Evolutionary conservation across 495 filamentous ascomycete species (phyloP).

Genomic region (Astrocystis sublimbata): DNA sequence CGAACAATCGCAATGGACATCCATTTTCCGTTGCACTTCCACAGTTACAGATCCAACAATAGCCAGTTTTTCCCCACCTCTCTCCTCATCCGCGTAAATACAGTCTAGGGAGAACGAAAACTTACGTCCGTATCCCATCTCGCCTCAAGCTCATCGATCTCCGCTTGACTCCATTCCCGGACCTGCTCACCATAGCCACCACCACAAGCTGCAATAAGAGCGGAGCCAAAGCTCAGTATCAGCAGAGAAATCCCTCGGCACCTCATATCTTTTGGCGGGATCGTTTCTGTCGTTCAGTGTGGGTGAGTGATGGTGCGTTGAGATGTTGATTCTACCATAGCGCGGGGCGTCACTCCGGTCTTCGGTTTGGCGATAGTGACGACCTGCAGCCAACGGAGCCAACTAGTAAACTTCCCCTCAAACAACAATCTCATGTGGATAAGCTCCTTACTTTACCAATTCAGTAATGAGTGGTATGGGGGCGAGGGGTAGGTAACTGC

Average conservation of each 20-base stretch:
- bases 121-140: conserved; percentile 59
- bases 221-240: conserved; percentile 23
- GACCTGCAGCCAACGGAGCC: not conserved
- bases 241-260: conserved; percentile 17
- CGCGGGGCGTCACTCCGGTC: conserved; percentile 6
- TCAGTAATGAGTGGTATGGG: too few species aligned
- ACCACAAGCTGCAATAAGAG: conserved; percentile 28
- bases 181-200: conserved; percentile 23
- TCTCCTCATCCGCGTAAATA: not conserved
- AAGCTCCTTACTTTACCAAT: too few species aligned
- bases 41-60: not conserved
- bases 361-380: not conserved
- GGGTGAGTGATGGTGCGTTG: not conserved
- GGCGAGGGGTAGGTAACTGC: too few species aligned
- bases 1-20: not conserved
- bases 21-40: not conserved
- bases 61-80: not conserved
- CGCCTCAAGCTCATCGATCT: conserved; percentile 49
- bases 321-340: not conserved
- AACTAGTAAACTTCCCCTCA: not conserved
- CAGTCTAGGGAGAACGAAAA: not conserved
- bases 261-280: conserved; percentile 24
- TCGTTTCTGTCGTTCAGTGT: not conserved
- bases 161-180: conserved; percentile 40
- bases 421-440: not conserved